Base-by-base conservation (phyloP, 139 green algal genomes). In the Bryopsis sp. region DNA sequence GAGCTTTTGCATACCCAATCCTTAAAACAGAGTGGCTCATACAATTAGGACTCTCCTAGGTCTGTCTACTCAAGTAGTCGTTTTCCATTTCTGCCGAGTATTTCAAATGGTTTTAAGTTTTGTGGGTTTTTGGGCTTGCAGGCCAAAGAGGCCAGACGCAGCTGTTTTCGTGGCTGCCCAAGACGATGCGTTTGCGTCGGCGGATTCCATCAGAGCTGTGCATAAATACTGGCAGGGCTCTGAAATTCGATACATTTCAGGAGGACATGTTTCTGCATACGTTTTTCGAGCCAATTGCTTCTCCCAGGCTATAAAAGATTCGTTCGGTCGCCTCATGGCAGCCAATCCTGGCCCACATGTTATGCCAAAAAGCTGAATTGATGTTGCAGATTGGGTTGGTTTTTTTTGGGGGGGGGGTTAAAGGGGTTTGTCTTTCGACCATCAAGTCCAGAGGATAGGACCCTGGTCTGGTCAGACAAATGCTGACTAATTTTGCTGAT, bases 181-280 rank as follows among this genome's bases (percentile, higher is more conserved):
- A 7, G 66, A 92, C 46, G 89, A 95, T 58, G 88, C 77, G 1
- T 95, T 92, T 64, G 88, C 90, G n/a, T 67, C 58, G 43, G 15
- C 35, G 33, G 47, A 79, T 36, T 83, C 72, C 29, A 70, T 89
- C 26, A 34, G 72, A 33, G 77, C 85, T 72, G 71, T 89, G 62
- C 80, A 88, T 35, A 50, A 46, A n/a, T 75, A 88, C 70, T 85
- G 79, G 76, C 11, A 64, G 0, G 82, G 81, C 34, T 83, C 72
- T 46, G 84, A 92, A 72, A 58, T 95, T 68, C 71, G 85, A 33
- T 74, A 61, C 24, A 28, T 67, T 47, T 47, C 59, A 39, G 59
- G 59, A 26, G 59, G 59, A 47, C 59, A 67, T 47, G 59, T 67
- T 7, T 67, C 59, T 47, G 39, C 59, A 28, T 24, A 47, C 33